Base-by-base conservation (phyloP, 805 yeast genomes). In the Komagataella kurtzmanii region DNA sequence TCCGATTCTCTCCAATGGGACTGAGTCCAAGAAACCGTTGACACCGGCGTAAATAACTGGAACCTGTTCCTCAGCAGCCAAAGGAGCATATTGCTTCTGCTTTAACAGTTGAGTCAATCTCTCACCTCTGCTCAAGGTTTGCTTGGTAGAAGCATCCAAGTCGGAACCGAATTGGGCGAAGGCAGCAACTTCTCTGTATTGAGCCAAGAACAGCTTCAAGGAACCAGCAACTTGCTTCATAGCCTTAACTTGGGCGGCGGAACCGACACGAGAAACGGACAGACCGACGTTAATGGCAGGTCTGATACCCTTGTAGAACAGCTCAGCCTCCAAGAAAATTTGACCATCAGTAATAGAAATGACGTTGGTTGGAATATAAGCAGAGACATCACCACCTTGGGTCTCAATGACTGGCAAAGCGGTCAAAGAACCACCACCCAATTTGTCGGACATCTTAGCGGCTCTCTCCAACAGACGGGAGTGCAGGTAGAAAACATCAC, bases 141-240 rank as follows among this genome's bases (percentile, higher is more conserved):
- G 97, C 81, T 91, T 93, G 76, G 99, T 93, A 56, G 97, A 89
- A 65, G 99, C 98, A 77, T 93, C 99, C 74, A 93, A 83, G 78
- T 93, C 99, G 64, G 99, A 93, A 85, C 99, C 99, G 83, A 93
- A 93, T 83, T 93, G 99, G 67, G 99, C 99, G 76, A 93, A 93
- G 68, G 99, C 99, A 72, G 99, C 99, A 67, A 93, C 99, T 85
- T 93, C 99, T 88, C 99, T 90, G 87, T 93, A 93, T 82, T 93
- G 99, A 67, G 99, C 99, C 83, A 93, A 87, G 97, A 89, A 93
- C 75, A 93, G 88, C 78, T 93, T 93, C 79, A 93, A 86, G 64
- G 99, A 93, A 85, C 99, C 99, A 64, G 99, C 99, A 76, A 93
- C 98, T 83, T 93, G 98, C 80, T 93, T 93, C 95, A 93, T 88